phyloP scores from a whole-genome alignment of 352 stramenopile species.

The Lagenidium sp. region DNA sequence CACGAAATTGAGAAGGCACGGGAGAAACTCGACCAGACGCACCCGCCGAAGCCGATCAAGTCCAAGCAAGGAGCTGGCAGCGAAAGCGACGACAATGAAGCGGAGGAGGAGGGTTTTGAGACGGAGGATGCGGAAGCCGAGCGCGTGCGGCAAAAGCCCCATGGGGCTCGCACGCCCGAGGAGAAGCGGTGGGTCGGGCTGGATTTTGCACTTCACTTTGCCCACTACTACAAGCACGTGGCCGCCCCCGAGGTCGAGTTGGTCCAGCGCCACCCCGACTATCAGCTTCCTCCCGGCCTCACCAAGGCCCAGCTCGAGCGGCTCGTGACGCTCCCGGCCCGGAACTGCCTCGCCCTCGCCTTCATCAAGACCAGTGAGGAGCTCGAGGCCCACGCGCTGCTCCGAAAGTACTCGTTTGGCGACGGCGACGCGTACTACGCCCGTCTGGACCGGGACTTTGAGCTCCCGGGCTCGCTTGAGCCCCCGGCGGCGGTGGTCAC shows the following conservation, averaged over 20 bases:
- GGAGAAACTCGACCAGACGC: no score
- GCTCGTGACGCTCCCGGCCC: constrained; percentile 40
- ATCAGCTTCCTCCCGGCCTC: constrained; percentile 31
- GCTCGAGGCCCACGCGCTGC: constrained; percentile 39
- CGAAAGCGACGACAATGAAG: not conserved
- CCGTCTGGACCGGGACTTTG: constrained; percentile 30
- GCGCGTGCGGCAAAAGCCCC: constrained; percentile 35
- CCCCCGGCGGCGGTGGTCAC: constrained; percentile 5
- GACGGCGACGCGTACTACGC: constrained; percentile 60
- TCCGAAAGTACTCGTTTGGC: constrained; percentile 63
- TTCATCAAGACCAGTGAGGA: constrained; percentile 58
- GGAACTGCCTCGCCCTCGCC: constrained; percentile 56
- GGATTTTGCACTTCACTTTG: constrained; percentile 52
- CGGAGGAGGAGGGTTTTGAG: not conserved
- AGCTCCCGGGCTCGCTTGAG: not conserved
- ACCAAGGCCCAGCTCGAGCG: constrained; percentile 37
- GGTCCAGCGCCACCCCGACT: constrained; percentile 43
- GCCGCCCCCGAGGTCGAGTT: constrained; percentile 41
- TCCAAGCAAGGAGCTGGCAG: not conserved
- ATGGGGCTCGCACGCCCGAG: constrained; percentile 28
- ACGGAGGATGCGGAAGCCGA: constrained; percentile 13
- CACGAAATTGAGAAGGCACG: constrained; percentile 28
- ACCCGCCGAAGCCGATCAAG: no score
- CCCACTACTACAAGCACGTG: constrained; percentile 62
- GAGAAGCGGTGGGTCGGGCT: constrained; percentile 64